Percentiles rank a stretch among this genome's conserved stretches.
Conservation (phyloP, 2,329 filamentous ascomycete genomes). For the Eutypa lata region DNA sequence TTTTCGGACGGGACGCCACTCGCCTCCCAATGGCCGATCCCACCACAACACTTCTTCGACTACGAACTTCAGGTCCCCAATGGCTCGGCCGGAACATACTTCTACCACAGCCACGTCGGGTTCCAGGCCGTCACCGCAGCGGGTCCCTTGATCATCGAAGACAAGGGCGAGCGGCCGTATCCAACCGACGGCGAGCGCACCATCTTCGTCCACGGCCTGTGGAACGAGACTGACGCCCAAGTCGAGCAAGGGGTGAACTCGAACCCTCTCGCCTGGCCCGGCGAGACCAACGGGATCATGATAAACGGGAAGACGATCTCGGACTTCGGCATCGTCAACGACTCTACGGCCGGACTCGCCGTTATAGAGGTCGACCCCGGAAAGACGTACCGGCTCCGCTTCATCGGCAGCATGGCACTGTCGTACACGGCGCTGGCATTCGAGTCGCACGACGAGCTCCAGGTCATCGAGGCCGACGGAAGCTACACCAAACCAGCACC, state of each 20-base stretch:
- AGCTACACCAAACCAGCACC: conserved; percentile 36
- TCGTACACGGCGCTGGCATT: conserved; percentile 38
- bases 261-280: conserved; percentile 11
- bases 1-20: conserved; percentile 50
- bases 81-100: conserved; percentile 50
- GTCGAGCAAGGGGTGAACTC: not conserved
- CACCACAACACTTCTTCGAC: conserved; percentile 50
- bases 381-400: conserved; percentile 43
- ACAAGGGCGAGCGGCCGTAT: conserved; percentile 23
- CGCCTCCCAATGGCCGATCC: conserved; percentile 53
- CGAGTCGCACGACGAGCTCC: conserved; percentile 38
- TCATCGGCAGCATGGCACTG: conserved; percentile 41
- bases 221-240: conserved; percentile 7
- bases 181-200: conserved; percentile 11
- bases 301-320: conserved; percentile 38
- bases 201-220: conserved; percentile 12
- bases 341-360: conserved; percentile 22
- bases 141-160: conserved; percentile 48
- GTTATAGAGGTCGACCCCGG: conserved; percentile 42
- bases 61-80: conserved; percentile 45
- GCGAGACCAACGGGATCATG: conserved; percentile 41
- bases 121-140: conserved; percentile 47
- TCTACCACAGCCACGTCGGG: conserved; percentile 54
- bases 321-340: conserved; percentile 3
- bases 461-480: conserved; percentile 44